A percentile compares a stretch with the other conserved stretches of the same genome.
phyloP scores from a whole-genome alignment of 2,329 filamentous ascomycete genomes.

The Alternaria consortialis region DNA sequence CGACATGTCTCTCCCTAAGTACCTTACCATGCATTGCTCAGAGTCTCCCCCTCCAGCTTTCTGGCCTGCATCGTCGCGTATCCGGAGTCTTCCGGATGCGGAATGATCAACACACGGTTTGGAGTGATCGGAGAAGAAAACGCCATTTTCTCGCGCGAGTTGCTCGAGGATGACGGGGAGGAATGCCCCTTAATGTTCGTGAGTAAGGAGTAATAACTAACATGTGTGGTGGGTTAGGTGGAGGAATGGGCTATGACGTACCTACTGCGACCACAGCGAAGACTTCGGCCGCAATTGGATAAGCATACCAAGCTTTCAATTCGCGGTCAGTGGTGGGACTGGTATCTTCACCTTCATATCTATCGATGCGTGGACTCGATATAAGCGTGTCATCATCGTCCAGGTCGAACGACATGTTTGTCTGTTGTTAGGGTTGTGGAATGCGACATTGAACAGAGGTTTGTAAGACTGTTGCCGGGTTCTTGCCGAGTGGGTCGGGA shows the following conservation, averaged over 20 bases:
- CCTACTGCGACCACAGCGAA: slow-evolving; percentile 89
- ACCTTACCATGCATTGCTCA: slow-evolving; percentile 77
- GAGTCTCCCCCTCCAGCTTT: slow-evolving; percentile 18
- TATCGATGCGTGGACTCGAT: slow-evolving; percentile 1
- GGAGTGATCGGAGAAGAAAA: slow-evolving; percentile 77
- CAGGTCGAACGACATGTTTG: slow-evolving; percentile 25
- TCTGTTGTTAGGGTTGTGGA: not conserved
- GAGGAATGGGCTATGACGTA: slow-evolving; percentile 53
- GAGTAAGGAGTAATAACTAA: not conserved
- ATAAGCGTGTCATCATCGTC: slow-evolving; percentile 12
- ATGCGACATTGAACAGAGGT: not conserved
- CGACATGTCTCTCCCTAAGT: slow-evolving; percentile 83
- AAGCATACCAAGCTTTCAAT: slow-evolving; percentile 87
- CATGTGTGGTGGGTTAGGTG: not conserved
- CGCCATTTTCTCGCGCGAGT: slow-evolving; percentile 85
- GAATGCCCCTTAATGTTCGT: slow-evolving; percentile 74
- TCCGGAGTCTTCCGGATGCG: slow-evolving; percentile 43
- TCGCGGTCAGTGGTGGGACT: slow-evolving; percentile 83
- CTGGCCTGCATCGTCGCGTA: slow-evolving; percentile 24
- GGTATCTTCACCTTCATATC: slow-evolving; percentile 55
- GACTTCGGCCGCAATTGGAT: slow-evolving; percentile 89
- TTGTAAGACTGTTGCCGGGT: not conserved
- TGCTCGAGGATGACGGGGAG: slow-evolving; percentile 92
- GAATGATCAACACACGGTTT: slow-evolving; percentile 75
- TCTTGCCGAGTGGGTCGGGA: slow-evolving; percentile 3